Conservation (phyloP, 139 green algal species). For the Micromonas commoda region DNA sequence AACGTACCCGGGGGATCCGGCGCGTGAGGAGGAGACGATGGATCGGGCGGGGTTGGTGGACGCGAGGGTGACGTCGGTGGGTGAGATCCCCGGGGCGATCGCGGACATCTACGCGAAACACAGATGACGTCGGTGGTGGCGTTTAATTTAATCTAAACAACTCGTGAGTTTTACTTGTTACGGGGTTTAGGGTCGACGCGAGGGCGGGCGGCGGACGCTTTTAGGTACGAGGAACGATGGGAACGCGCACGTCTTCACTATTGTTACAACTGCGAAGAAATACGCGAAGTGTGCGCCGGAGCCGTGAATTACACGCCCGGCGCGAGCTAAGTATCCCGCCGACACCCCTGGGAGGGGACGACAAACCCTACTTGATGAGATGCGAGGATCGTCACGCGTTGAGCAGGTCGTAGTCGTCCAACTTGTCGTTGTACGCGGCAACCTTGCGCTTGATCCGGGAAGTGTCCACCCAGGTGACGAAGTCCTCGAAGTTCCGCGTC, state of each 20-base stretch:
- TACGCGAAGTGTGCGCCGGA: too few species aligned
- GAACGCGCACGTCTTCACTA: too few species aligned
- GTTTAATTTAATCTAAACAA: constrained; percentile 21
- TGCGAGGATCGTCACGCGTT: background rate
- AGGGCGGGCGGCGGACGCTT: too few species aligned
- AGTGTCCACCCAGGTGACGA: constrained; percentile 96
- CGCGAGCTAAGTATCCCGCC: too few species aligned
- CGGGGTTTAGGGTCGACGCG: too few species aligned
- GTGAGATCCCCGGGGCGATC: background rate
- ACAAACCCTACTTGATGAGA: too few species aligned
- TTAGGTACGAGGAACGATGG: background rate
- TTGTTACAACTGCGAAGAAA: too few species aligned
- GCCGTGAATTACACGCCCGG: too few species aligned
- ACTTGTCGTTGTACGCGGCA: constrained; percentile 85
- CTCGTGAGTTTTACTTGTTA: too few species aligned
- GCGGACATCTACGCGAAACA: background rate
- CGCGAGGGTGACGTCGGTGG: background rate
- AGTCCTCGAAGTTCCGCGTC: constrained; percentile 90
- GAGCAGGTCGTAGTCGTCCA: constrained; percentile 90
- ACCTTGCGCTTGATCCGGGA: constrained; percentile 94
- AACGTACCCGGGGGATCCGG: background rate
- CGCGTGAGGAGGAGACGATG: background rate
- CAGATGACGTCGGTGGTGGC: background rate
- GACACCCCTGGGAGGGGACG: too few species aligned
- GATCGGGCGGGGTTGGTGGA: background rate